Evolutionary conservation across 768 basidiomycete species (phyloP).

Genomic region (Clitopilus hobsonii): DNA sequence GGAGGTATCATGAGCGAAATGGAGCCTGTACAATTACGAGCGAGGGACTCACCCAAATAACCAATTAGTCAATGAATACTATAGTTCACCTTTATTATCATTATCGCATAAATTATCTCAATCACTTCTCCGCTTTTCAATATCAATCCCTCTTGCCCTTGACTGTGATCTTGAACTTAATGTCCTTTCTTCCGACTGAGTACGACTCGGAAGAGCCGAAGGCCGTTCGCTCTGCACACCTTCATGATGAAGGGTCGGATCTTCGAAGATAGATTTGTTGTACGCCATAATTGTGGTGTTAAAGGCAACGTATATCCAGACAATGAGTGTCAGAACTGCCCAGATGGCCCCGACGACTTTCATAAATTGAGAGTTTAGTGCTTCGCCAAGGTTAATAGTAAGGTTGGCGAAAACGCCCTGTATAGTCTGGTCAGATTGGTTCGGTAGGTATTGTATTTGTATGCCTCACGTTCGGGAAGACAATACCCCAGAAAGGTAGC

Average conservation of each 20-base stretch:
- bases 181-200: neutral
- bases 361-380: constrained; percentile 51
- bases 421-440: no score
- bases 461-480: constrained; percentile 71
- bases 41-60: no score
- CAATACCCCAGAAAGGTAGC: constrained; percentile 60
- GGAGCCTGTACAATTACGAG: no score
- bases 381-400: constrained; percentile 45
- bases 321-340: constrained; percentile 39
- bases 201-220: neutral
- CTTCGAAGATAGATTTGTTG: constrained; percentile 6
- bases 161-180: neutral
- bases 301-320: constrained; percentile 47
- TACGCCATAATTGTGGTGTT: constrained; percentile 29
- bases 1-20: neutral
- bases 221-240: neutral
- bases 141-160: neutral
- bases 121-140: neutral
- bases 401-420: constrained; percentile 67
- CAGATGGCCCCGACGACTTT: constrained; percentile 56
- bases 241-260: neutral
- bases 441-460: no score
- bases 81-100: no score
- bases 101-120: neutral
- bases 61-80: no score